A percentile compares a stretch with the other conserved stretches of the same genome.
Conservation (phyloP, 2,329 filamentous ascomycete species). For the Claviceps pazoutovae region DNA sequence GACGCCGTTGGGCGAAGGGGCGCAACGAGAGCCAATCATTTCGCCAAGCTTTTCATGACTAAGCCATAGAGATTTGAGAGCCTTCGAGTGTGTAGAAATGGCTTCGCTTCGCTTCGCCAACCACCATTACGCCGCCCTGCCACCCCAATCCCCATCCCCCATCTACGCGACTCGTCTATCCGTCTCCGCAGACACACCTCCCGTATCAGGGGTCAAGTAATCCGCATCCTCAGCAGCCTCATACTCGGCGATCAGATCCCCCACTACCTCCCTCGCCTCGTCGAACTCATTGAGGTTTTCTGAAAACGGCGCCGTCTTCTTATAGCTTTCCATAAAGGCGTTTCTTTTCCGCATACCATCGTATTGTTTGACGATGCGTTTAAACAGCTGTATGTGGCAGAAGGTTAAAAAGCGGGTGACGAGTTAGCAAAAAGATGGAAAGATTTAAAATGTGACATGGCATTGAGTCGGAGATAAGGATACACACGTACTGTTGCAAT, state of each 20-base stretch:
- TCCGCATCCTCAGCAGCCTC: conserved; percentile 85
- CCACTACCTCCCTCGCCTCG: conserved; percentile 80
- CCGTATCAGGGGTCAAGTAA: conserved; percentile 66
- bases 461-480: background rate
- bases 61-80: too few relatives aligned
- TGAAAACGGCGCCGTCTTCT: conserved; percentile 84
- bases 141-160: background rate
- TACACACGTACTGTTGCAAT: conserved; percentile 59
- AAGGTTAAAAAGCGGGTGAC: background rate
- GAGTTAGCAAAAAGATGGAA: background rate
- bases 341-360: conserved; percentile 91
- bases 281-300: conserved; percentile 92
- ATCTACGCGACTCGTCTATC: conserved; percentile 31
- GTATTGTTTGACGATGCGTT: conserved; percentile 83
- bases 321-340: conserved; percentile 91
- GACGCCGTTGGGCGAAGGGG: too few relatives aligned
- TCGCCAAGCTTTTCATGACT: too few relatives aligned
- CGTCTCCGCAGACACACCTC: conserved; percentile 37
- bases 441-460: background rate
- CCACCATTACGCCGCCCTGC: too few relatives aligned
- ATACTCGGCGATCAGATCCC: conserved; percentile 85
- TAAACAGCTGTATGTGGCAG: conserved; percentile 52
- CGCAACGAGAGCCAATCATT: too few relatives aligned
- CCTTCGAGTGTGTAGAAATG: too few relatives aligned
- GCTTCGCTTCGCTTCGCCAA: too few relatives aligned